Percentiles rank a stretch among this genome's conserved stretches.
Conservation (phyloP, 176 grass and related monocot species). For the Juncus inflexus region DNA sequence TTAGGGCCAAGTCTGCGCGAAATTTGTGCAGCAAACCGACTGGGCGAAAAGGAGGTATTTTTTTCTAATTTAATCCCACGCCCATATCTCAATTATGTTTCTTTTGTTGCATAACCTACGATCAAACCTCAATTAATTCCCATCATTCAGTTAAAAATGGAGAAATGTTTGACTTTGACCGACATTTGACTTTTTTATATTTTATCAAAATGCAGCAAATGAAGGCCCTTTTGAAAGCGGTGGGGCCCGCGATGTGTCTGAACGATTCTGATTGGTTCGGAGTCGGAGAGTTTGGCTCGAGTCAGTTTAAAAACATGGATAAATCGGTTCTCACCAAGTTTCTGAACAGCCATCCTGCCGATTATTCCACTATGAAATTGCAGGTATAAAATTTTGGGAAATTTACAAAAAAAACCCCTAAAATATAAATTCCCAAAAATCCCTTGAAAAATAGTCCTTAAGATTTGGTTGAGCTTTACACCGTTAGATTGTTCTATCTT, state of each 20-base stretch:
- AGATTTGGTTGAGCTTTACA: no score
- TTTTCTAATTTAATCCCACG: conserved; percentile 10
- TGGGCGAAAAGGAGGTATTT: conserved; percentile 87
- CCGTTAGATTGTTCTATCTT: no score
- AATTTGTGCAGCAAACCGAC: conserved; percentile 86
- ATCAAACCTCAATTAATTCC: no score
- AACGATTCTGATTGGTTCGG: conserved; percentile 86
- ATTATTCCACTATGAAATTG: conserved; percentile 89
- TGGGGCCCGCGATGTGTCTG: conserved; percentile 93
- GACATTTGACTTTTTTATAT: conserved; percentile 1
- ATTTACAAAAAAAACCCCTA: no score
- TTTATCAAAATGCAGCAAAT: conserved; percentile 61
- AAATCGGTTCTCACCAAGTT: conserved; percentile 64
- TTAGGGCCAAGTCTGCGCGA: conserved; percentile 77
- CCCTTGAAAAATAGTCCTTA: no score
- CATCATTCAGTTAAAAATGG: no score
- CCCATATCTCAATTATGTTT: no score
- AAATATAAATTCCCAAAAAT: no score
- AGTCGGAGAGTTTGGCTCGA: conserved; percentile 39
- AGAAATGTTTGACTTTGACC: conserved; percentile 4
- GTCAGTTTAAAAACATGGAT: conserved; percentile 62
- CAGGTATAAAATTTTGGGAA: conserved; percentile 40
- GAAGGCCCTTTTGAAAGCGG: conserved; percentile 78
- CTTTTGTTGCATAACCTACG: no score
- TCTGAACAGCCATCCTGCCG: conserved; percentile 80